phyloP scores from a whole-genome alignment of 2,329 filamentous ascomycete species.

The Nannizziopsis barbatae region DNA sequence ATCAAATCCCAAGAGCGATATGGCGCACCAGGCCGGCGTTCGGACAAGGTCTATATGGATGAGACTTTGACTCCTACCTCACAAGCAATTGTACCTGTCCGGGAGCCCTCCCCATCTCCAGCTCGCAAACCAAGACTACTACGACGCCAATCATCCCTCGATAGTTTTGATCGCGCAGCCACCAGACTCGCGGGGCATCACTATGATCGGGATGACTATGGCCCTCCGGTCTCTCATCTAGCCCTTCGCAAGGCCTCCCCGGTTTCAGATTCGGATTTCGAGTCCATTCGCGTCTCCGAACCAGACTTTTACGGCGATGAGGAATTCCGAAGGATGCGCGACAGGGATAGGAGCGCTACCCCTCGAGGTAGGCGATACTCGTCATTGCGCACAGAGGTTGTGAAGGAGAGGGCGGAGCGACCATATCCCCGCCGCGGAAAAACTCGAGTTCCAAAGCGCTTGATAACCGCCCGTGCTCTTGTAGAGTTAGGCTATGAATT shows the following conservation, averaged over 20 bases:
- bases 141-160: slow-evolving; percentile 75
- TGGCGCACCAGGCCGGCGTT: slow-evolving; percentile 33
- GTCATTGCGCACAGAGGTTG: slow-evolving; percentile 20
- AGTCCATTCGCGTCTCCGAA: slow-evolving; percentile 58
- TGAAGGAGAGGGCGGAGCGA: slow-evolving; percentile 30
- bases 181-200: slow-evolving; percentile 39
- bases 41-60: slow-evolving; percentile 33
- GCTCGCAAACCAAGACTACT: slow-evolving; percentile 38
- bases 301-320: slow-evolving; percentile 60
- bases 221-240: slow-evolving; percentile 42
- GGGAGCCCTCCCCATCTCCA: slow-evolving; percentile 45
- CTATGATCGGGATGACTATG: slow-evolving; percentile 27
- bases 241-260: slow-evolving; percentile 51
- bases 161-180: slow-evolving; percentile 75
- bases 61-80: slow-evolving; percentile 34
- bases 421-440: slow-evolving; percentile 71
- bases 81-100: slow-evolving; percentile 46
- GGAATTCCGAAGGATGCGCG: slow-evolving; percentile 55
- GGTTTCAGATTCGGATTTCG: slow-evolving; percentile 45
- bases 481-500: slow-evolving; percentile 79
- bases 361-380: slow-evolving; percentile 15
- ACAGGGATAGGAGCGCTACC: slow-evolving; percentile 36
- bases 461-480: slow-evolving; percentile 70
- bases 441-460: slow-evolving; percentile 70
- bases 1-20: slow-evolving; percentile 34